Evolutionary conservation across 2,329 filamentous ascomycete species (phyloP), one percentile per base, ranked within the genome.

Genomic region (Clonostachys sp.): DNA sequence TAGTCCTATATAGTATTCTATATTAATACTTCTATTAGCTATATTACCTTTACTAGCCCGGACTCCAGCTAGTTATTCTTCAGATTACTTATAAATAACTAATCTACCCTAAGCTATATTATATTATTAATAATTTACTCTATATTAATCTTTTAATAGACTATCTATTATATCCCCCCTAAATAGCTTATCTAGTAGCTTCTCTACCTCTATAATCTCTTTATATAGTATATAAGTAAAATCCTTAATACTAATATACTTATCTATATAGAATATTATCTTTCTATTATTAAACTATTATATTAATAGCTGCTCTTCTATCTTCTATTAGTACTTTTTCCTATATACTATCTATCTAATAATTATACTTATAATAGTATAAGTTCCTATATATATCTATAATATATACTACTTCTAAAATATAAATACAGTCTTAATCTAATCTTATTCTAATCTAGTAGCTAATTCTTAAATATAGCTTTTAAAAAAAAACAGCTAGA

Each of bases 271-370:
- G 39, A 47, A 45, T 13, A 52, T 13, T 20, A 42, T 20, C 42
- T 50, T 41, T 30, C 42, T 41, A 41, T 52, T 42, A 6, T 51
- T 44, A 38, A 44, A n/a, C 51, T 49, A 52, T 34, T 44, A 44
- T 33, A 52, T 46, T 40, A 43, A 48, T 33, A 45, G 30, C 42
- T 44, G 16, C 14, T 45, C 46, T 3, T 40, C 39, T 18, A 44
- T 47, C 41, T 52, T 50, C 3, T 52, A 42, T 16, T 46, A 46
- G 17, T 13, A 38, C 3, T 5, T 38, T 38, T 38, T 38, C 3
- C 12, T 38, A 38, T 38, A 38, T 38, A 38, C 35, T 38, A 38
- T 12, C 12, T 38, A 52, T 6, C 38, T 35, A 34, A 52, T 52
- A 20, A 52, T 48, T 12, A 34, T 50, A 34, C 44, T 50, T 4